A percentile compares a stretch with the other conserved stretches of the same genome.
These are phyloP conservation scores for Citrullus colocynthis DNA, from an alignment of 306 rosid species.

Conservation along the genomic window DNA sequence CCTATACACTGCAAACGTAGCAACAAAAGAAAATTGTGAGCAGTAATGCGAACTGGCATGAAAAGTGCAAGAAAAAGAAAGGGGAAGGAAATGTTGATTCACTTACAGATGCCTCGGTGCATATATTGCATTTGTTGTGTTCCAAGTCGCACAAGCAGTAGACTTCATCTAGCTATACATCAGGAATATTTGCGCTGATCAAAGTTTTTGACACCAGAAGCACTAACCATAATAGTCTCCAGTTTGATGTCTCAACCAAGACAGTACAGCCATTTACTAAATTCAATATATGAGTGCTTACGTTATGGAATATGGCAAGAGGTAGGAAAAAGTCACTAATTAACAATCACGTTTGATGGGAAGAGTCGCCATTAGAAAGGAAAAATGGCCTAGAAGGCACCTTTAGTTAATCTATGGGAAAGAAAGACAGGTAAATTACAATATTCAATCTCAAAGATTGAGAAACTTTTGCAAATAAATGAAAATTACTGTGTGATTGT, in stretches of 20 bases:
- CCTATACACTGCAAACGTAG: neutral
- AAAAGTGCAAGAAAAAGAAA: neutral
- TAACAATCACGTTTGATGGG: neutral
- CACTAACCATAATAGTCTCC: neutral
- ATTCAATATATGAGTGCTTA: neutral
- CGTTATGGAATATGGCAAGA: neutral
- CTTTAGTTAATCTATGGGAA: neutral
- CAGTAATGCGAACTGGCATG: neutral
- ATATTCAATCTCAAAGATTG: neutral
- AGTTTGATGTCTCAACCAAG: neutral
- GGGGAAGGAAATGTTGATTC: neutral
- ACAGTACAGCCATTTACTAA: neutral
- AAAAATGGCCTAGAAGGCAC: neutral
- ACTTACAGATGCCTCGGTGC: neutral
- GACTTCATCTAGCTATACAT: neutral
- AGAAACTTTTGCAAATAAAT: slow-evolving; percentile 17
- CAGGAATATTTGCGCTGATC: neutral
- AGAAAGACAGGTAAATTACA: neutral
- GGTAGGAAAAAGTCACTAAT: neutral
- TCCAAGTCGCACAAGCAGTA: neutral
- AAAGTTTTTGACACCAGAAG: neutral
- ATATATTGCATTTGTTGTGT: neutral
- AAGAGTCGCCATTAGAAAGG: neutral
- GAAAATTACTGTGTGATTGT: slow-evolving; percentile 43
- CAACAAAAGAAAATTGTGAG: neutral